Base-by-base conservation (phyloP, 23 red algal species). In the Gracilaria caudata region DNA sequence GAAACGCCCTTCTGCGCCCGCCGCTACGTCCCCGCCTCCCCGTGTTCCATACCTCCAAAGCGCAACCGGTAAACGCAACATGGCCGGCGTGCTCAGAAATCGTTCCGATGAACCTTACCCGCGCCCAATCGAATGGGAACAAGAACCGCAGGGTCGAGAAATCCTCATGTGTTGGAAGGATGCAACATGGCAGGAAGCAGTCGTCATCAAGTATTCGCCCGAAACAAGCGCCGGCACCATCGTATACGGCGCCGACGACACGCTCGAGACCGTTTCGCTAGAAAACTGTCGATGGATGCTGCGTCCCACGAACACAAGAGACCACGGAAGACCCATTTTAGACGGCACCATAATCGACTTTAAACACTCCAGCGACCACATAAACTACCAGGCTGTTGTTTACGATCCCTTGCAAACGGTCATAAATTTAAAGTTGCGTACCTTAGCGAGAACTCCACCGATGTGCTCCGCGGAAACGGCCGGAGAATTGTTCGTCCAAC, bases 301-400 rank as follows among this genome's bases (percentile, higher is more conserved):
- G 0, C 51, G 57, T 21, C 65, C 64, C 17, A 86, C 58, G 66
- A 86, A 86, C 24, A 70, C 51, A 4, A 23, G 56, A 11, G 64
- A 55, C 5, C 43, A 56, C 23, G 82, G 64, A 19, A 17, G 23
- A 7, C 82, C 82, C 25, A 66, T 86, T 21, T 73, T 86, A 33
- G 68, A 74, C 14, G 82, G 82, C 7, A 38, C 82, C 17, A 76
- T 86, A 20, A 54, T 86, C 7, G 82, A 86, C 35, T 86, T 86
- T 55, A 58, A 46, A 8, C 64, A 86, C 26, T 66, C 82, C 28
- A 19, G 14, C 38, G 82, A 86, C 26, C 64, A 73, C 35, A 71
- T 37, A 7, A 70, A 73, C 33, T 86, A 86, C 54, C 82, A 73
- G 41, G 82, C 82, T 0, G 45, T 86, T 10, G 82, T 86, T 25